Conservation (phyloP, 768 basidiomycete species). For the Boletus rubropictus region DNA sequence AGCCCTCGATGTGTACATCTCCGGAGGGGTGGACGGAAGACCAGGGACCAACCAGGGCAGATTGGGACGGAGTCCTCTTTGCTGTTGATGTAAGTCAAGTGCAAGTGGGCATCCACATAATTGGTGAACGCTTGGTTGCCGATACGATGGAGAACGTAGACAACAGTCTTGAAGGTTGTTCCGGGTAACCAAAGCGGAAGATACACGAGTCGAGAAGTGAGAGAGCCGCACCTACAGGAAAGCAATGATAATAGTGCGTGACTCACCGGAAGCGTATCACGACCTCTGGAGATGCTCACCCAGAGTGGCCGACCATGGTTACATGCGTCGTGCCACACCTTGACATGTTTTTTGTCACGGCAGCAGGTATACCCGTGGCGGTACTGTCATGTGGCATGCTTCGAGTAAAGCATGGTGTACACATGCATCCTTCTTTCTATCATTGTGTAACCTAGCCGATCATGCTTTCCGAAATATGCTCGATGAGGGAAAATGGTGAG, state of each 20-base stretch:
- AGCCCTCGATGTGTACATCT: slow-evolving; percentile 42
- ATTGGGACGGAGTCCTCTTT: slow-evolving; percentile 36
- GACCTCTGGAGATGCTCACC: slow-evolving; percentile 16
- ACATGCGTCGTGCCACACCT: slow-evolving; percentile 33
- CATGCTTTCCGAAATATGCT: no score
- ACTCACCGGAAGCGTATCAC: background rate
- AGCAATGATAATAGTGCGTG: background rate
- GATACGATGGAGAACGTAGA: slow-evolving; percentile 36
- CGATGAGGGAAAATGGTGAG: no score
- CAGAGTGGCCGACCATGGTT: slow-evolving; percentile 44
- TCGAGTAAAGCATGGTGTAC: no score
- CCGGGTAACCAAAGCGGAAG: slow-evolving; percentile 36
- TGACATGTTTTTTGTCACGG: slow-evolving; percentile 40
- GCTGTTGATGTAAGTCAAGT: slow-evolving; percentile 54
- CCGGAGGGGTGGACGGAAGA: slow-evolving; percentile 37
- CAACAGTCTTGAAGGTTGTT: slow-evolving; percentile 29
- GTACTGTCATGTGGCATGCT: slow-evolving; percentile 33
- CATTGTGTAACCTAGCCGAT: no score
- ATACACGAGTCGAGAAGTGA: slow-evolving; percentile 37
- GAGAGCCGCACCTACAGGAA: slow-evolving; percentile 32
- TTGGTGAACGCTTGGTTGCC: slow-evolving; percentile 60
- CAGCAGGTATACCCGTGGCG: slow-evolving; percentile 37
- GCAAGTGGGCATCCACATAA: slow-evolving; percentile 43
- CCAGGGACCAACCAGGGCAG: slow-evolving; percentile 32
- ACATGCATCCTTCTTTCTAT: no score